Conservation (phyloP, 495 filamentous ascomycete genomes). For the Penicillium riverlandense region DNA sequence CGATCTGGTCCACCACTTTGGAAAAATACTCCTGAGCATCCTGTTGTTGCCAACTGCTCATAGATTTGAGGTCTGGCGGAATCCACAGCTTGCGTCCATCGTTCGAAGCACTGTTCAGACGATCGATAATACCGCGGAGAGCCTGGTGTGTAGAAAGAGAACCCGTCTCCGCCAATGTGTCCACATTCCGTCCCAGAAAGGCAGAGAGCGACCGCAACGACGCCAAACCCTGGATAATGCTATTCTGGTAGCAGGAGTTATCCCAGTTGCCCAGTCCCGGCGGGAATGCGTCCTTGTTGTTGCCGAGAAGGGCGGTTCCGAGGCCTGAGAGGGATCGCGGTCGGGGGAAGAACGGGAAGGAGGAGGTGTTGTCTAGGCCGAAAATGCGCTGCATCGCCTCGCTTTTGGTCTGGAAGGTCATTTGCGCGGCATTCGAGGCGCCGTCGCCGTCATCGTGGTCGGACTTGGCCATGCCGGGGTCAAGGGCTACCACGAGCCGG, state of each 20-base stretch:
- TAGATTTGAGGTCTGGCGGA: constrained; percentile 66
- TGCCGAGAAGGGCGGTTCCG: constrained; percentile 31
- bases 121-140: constrained; percentile 55
- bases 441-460: constrained; percentile 14
- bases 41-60: constrained; percentile 93
- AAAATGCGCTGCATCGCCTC: constrained; percentile 61
- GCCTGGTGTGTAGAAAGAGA: constrained; percentile 44
- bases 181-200: constrained; percentile 44
- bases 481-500: constrained; percentile 51
- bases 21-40: constrained; percentile 98
- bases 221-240: constrained; percentile 80
- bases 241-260: constrained; percentile 98
- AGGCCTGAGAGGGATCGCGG: constrained; percentile 36
- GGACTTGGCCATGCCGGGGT: constrained; percentile 30
- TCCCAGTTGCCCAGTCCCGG: constrained; percentile 84
- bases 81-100: constrained; percentile 72
- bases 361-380: constrained; percentile 50
- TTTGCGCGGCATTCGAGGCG: constrained; percentile 11
- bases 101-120: constrained; percentile 58
- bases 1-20: constrained; percentile 78
- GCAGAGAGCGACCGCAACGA: constrained; percentile 57
- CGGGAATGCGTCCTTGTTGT: constrained; percentile 38
- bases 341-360: constrained; percentile 43
- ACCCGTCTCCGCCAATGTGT: constrained; percentile 26
- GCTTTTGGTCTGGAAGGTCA: constrained; percentile 46